A percentile compares a stretch with the other conserved stretches of the same genome.
These are phyloP conservation scores for Ailanthus altissimus DNA, from an alignment of 345 rosid species.

Conservation along the genomic window DNA sequence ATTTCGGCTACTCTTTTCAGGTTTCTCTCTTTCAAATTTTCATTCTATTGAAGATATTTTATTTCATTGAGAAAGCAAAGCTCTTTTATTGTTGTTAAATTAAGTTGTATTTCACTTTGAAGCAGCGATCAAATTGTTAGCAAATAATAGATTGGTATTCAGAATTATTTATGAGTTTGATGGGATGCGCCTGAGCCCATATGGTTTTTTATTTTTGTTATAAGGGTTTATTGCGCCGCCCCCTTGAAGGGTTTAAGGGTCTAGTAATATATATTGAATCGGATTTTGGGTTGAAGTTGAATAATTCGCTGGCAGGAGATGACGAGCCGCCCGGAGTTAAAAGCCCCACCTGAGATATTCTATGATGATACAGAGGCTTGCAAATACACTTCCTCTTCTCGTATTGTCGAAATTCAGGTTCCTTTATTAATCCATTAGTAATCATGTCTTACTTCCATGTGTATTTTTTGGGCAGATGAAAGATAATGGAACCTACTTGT, in stretches of 20 bases:
- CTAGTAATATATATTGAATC: neutral
- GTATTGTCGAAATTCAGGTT: slow-evolving; percentile 95
- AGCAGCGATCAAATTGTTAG: neutral
- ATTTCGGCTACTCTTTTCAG: neutral
- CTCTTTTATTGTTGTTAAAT: neutral
- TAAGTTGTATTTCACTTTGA: neutral
- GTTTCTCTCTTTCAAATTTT: neutral
- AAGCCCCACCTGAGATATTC: slow-evolving; percentile 96
- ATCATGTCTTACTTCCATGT: neutral
- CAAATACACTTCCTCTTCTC: slow-evolving; percentile 89
- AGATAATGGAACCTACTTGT: neutral
- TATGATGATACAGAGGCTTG: slow-evolving; percentile 84
- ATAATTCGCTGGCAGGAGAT: slow-evolving; percentile 25
- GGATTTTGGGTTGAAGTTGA: neutral
- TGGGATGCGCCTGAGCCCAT: neutral
- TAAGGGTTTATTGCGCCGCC: neutral
- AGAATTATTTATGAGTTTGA: neutral
- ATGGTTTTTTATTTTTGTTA: neutral
- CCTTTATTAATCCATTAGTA: neutral
- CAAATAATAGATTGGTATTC: neutral
- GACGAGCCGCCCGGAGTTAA: slow-evolving; percentile 78
- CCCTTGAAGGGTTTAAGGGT: neutral
- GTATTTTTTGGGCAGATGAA: neutral
- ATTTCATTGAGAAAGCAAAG: neutral
- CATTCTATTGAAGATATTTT: neutral